These are phyloP conservation scores for Kuraishia ogatae DNA, from an alignment of 805 yeast species.

Conservation along the genomic window DNA sequence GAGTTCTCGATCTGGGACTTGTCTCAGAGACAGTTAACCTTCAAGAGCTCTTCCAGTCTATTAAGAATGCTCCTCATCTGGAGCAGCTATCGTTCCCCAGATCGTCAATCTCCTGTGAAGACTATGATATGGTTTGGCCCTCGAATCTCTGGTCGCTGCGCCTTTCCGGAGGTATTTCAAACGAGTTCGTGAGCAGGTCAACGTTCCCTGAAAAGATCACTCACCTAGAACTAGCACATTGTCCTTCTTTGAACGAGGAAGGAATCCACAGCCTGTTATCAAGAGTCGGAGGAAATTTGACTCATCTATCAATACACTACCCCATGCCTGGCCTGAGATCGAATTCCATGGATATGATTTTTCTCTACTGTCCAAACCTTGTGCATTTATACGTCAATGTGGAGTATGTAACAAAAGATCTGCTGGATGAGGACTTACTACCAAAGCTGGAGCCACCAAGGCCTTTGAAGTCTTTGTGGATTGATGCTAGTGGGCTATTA, in stretches of 20 bases:
- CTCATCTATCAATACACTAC: constrained; percentile 59
- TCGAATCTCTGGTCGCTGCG: constrained; percentile 60
- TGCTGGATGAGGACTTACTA: constrained; percentile 38
- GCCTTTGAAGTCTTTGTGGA: constrained; percentile 53
- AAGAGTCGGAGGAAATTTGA: constrained; percentile 59
- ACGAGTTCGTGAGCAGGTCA: constrained; percentile 63
- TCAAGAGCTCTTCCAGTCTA: constrained; percentile 69
- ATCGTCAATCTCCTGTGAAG: constrained; percentile 68
- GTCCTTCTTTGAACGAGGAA: constrained; percentile 66
- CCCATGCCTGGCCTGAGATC: constrained; percentile 80
- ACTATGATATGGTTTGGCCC: constrained; percentile 69
- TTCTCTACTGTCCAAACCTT: constrained; percentile 71
- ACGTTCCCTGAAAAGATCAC: constrained; percentile 67
- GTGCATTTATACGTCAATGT: constrained; percentile 58
- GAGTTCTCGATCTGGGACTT: constrained; percentile 65
- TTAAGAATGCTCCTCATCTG: constrained; percentile 49
- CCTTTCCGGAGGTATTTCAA: constrained; percentile 83
- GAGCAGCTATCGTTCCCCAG: constrained; percentile 83
- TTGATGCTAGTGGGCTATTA: constrained; percentile 79
- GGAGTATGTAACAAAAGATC: constrained; percentile 59
- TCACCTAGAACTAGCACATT: constrained; percentile 73
- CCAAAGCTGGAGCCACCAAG: constrained; percentile 20
- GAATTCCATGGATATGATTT: constrained; percentile 64
- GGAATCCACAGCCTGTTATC: constrained; percentile 55
- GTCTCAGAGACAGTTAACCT: constrained; percentile 89